These are phyloP conservation scores for Chaetomiaceae sp. DNA, from an alignment of 2,329 filamentous ascomycete species.

Conservation along the genomic window DNA sequence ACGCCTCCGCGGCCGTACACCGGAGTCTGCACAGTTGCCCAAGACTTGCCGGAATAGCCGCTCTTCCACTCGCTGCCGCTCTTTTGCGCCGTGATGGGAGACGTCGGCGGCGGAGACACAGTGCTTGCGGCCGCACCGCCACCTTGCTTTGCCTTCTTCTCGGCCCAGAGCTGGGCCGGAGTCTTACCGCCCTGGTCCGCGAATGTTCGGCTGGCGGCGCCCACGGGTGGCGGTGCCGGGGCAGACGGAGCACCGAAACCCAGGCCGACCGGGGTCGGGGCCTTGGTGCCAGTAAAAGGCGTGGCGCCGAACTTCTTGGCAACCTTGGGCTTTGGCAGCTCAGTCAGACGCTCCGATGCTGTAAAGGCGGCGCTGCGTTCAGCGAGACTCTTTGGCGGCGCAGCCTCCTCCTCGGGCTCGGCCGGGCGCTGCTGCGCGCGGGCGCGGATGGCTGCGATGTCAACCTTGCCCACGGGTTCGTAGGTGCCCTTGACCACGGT, in stretches of 20 bases:
- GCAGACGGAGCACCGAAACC: constrained; percentile 60
- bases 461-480: constrained; percentile 92
- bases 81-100: constrained; percentile 60
- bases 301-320: constrained; percentile 77
- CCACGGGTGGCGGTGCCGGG: constrained; percentile 61
- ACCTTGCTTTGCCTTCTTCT: constrained; percentile 88
- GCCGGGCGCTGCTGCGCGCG: constrained; percentile 69
- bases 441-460: constrained; percentile 89
- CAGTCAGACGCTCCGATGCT: constrained; percentile 74
- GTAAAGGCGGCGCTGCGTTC: constrained; percentile 73
- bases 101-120: constrained; percentile 41
- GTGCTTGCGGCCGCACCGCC: constrained; percentile 46
- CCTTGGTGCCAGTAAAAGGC: constrained; percentile 81
- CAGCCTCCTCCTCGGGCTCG: constrained; percentile 33
- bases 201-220: constrained; percentile 84
- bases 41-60: constrained; percentile 83
- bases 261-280: constrained; percentile 69
- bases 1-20: constrained; percentile 63
- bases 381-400: constrained; percentile 58
- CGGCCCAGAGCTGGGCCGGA: constrained; percentile 93
- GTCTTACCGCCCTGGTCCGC: constrained; percentile 94
- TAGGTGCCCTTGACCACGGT: constrained; percentile 87
- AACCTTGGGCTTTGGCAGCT: constrained; percentile 90
- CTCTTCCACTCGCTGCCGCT: constrained; percentile 87
- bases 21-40: constrained; percentile 76